Conservation (phyloP, 306 rosid species). For the Benincasa hispida region DNA sequence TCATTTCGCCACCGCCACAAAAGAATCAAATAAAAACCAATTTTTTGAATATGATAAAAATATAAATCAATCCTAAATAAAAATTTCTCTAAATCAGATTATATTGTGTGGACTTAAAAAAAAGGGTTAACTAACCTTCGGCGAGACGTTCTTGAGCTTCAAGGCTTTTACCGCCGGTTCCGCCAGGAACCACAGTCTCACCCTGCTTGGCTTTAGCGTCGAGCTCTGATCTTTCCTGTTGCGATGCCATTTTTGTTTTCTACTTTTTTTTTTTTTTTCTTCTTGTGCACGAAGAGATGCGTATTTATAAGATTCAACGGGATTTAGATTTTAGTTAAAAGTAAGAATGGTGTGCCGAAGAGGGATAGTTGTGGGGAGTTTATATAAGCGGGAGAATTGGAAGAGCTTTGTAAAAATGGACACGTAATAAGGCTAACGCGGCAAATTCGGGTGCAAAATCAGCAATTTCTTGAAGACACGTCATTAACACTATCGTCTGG, state of each 20-base stretch:
- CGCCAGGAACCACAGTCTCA: slow-evolving; percentile 64
- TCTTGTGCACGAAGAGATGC: no score
- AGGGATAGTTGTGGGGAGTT: no score
- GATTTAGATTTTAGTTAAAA: no score
- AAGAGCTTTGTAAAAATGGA: neutral
- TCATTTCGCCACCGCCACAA: neutral
- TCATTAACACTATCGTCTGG: neutral
- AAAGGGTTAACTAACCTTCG: no score
- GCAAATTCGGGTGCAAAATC: neutral
- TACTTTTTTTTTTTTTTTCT: no score
- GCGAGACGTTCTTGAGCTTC: slow-evolving; percentile 76
- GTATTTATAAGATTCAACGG: no score
- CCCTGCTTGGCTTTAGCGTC: slow-evolving; percentile 54
- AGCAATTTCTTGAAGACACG: neutral
- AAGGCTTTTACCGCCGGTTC: slow-evolving; percentile 73
- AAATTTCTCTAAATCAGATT: no score
- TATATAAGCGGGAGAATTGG: neutral
- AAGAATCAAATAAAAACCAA: no score
- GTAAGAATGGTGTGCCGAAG: no score
- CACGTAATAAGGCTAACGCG: neutral
- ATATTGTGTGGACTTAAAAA: no score
- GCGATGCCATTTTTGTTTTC: slow-evolving; percentile 32
- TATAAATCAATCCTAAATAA: no score
- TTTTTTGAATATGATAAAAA: no score
- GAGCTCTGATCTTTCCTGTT: slow-evolving; percentile 30